Conservation (phyloP, 140 eudicot species). For the Anethum foeniculum region DNA sequence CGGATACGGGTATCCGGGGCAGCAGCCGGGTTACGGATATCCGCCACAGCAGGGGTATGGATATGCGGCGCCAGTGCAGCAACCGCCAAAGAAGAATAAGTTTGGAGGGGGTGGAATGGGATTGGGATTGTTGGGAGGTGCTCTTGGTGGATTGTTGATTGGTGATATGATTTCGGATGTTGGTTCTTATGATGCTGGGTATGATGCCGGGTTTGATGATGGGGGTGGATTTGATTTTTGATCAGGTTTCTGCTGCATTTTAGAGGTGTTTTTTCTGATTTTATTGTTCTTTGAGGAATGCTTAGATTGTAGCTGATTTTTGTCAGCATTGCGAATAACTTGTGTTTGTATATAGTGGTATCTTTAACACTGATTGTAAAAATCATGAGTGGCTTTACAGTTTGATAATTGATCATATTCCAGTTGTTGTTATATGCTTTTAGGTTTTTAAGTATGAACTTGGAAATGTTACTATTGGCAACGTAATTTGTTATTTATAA, state of each 20-base stretch:
- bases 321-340: neutral
- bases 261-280: neutral
- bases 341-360: neutral
- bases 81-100: slow-evolving; percentile 31
- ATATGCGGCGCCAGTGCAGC: slow-evolving; percentile 34
- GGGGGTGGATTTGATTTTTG: slow-evolving; percentile 20
- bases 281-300: neutral
- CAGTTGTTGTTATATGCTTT: too few relatives aligned
- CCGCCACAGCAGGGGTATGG: slow-evolving; percentile 34
- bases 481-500: too few relatives aligned
- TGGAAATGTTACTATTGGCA: too few relatives aligned
- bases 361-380: neutral
- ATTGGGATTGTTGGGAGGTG: slow-evolving; percentile 50
- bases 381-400: neutral
- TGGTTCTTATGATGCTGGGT: slow-evolving; percentile 17
- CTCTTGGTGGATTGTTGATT: slow-evolving; percentile 44
- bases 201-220: slow-evolving; percentile 26
- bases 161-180: slow-evolving; percentile 51
- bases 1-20: slow-evolving; percentile 29
- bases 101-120: slow-evolving; percentile 30
- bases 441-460: too few relatives aligned
- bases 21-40: slow-evolving; percentile 14
- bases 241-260: neutral
- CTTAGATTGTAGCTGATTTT: neutral
- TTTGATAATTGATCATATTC: too few relatives aligned